Conservation (phyloP, 441 rosid species). For the Bruguiera hainesii region DNA sequence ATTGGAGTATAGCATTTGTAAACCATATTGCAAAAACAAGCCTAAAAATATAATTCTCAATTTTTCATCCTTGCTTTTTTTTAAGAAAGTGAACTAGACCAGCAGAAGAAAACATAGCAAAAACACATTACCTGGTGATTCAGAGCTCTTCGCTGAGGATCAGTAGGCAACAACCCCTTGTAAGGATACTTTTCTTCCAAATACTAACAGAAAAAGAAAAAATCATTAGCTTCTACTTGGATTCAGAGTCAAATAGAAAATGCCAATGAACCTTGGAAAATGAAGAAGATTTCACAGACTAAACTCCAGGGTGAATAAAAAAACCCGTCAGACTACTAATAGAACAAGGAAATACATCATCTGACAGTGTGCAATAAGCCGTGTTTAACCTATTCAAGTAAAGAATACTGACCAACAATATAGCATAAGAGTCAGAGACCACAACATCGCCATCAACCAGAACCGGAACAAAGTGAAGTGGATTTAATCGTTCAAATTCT, state of each 20-base stretch:
- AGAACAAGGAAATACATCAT: no score
- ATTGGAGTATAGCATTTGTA: background rate
- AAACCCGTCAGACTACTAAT: no score
- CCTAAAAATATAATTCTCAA: background rate
- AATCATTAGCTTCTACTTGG: conserved; percentile 4
- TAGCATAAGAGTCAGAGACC: conserved; percentile 54
- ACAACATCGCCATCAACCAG: conserved; percentile 49
- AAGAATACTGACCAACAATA: conserved; percentile 43
- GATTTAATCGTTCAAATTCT: conserved; percentile 50
- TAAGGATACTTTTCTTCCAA: conserved; percentile 59
- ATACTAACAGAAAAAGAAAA: conserved; percentile 31
- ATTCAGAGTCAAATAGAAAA: background rate
- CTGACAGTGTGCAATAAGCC: no score
- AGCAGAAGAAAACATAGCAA: conserved; percentile 1
- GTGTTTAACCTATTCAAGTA: background rate
- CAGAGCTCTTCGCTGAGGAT: conserved; percentile 38
- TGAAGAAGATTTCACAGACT: no score
- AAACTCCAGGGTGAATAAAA: no score
- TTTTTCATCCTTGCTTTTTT: background rate
- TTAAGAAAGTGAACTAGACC: background rate
- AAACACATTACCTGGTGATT: conserved; percentile 42
- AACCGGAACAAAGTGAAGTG: conserved; percentile 47
- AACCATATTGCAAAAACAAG: background rate
- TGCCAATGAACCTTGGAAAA: no score
- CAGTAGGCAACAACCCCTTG: conserved; percentile 43